Conservation (phyloP, 768 basidiomycete genomes). For the Boletus subparvulus region DNA sequence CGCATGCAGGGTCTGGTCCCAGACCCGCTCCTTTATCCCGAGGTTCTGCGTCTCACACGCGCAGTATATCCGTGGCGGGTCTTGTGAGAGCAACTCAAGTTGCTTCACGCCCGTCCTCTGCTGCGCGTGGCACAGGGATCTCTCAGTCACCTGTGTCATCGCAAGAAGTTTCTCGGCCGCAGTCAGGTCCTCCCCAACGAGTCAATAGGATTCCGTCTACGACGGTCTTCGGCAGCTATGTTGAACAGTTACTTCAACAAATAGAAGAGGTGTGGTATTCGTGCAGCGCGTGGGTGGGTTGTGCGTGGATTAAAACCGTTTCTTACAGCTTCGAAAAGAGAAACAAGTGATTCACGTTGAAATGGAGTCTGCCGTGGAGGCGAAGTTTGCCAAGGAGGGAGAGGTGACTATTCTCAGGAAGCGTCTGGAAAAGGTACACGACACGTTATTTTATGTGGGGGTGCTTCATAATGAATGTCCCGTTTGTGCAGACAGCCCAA, state of each 20-base stretch:
- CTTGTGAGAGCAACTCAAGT: conserved; percentile 6
- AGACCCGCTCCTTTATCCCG: conserved; percentile 13
- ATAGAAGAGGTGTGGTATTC: conserved; percentile 47
- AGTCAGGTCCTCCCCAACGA: conserved; percentile 11
- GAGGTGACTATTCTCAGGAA: conserved; percentile 68
- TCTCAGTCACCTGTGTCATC: conserved; percentile 18
- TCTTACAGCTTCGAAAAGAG: conserved; percentile 48
- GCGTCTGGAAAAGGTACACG: conserved; percentile 61
- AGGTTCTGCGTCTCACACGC: conserved; percentile 12
- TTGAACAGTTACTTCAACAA: conserved; percentile 32
- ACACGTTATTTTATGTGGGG: not conserved
- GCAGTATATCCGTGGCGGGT: conserved; percentile 9
- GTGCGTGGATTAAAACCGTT: conserved; percentile 7
- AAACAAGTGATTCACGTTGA: conserved; percentile 47
- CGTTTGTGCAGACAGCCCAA: conserved; percentile 47
- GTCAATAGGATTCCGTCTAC: conserved; percentile 4
- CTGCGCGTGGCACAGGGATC: conserved; percentile 12
- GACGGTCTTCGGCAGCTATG: not conserved
- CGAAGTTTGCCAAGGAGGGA: conserved; percentile 61
- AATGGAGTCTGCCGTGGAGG: conserved; percentile 48
- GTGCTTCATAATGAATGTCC: not conserved
- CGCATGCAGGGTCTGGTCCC: conserved; percentile 7
- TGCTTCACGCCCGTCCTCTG: conserved; percentile 15
- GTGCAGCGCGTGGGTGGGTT: conserved; percentile 1
- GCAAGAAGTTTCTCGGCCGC: conserved; percentile 18